These are phyloP conservation scores for Athelia psychrophila DNA, from an alignment of 1,284 basidiomycete genomes.

Conservation along the genomic window DNA sequence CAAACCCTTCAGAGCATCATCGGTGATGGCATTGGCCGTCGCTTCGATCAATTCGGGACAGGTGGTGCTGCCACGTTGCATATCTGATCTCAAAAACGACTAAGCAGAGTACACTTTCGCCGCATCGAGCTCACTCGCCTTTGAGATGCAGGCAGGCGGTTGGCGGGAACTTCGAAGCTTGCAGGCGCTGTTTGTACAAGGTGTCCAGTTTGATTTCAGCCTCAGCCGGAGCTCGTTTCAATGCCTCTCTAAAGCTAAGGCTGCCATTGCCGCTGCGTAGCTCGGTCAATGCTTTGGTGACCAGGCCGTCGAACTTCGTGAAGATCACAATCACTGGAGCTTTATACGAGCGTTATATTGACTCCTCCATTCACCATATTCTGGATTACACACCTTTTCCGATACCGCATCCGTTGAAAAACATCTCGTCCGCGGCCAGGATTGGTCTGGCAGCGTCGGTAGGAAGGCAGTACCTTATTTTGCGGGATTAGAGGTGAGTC, in stretches of 20 bases:
- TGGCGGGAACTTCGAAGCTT: too few species aligned
- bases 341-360: slow-evolving; percentile 1
- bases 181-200: neutral
- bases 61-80: slow-evolving; percentile 11
- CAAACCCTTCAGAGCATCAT: slow-evolving; percentile 11
- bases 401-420: slow-evolving; percentile 16
- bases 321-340: slow-evolving; percentile 25
- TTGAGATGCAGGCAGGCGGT: neutral
- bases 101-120: slow-evolving; percentile 13
- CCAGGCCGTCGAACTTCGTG: slow-evolving; percentile 23
- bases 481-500: too few species aligned
- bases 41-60: slow-evolving; percentile 13
- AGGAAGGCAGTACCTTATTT: slow-evolving; percentile 21
- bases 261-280: slow-evolving; percentile 9
- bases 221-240: slow-evolving; percentile 5
- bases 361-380: too few species aligned
- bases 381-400: slow-evolving; percentile 11
- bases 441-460: slow-evolving; percentile 16
- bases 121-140: slow-evolving; percentile 9
- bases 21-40: slow-evolving; percentile 17
- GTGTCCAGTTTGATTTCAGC: slow-evolving; percentile 13
- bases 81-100: slow-evolving; percentile 4
- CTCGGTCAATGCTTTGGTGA: slow-evolving; percentile 9
- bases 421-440: slow-evolving; percentile 14
- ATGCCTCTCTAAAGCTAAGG: slow-evolving; percentile 7